Percentiles rank a stretch among this genome's conserved stretches.
phyloP scores from a whole-genome alignment of 305 asterid genomes.

The Rubia peregrina region DNA sequence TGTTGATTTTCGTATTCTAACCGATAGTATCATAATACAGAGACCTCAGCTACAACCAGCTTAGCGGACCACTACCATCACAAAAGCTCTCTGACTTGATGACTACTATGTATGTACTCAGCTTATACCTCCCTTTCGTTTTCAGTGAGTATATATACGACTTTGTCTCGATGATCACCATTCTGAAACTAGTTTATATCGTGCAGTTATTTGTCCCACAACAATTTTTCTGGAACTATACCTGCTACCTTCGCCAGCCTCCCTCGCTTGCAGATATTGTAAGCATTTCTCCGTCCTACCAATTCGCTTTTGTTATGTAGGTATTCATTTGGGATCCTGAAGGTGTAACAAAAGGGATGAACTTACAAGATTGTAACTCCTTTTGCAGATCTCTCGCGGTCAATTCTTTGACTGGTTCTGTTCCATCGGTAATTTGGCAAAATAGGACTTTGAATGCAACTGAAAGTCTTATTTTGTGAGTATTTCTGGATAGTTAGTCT shows the following conservation, averaged over 20 bases:
- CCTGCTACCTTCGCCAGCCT: conserved; percentile 74
- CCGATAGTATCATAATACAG: conserved; percentile 35
- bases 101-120: conserved; percentile 71
- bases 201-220: conserved; percentile 79
- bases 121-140: conserved; percentile 1
- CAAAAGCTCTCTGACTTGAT: conserved; percentile 53
- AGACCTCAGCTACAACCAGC: conserved; percentile 85
- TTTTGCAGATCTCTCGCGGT: conserved; percentile 68
- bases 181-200: conserved; percentile 22
- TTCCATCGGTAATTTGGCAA: conserved; percentile 79
- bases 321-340: neutral
- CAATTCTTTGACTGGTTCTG: conserved; percentile 73
- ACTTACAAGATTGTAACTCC: conserved; percentile 17
- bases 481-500: conserved; percentile 7
- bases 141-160: neutral
- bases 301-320: conserved; percentile 3
- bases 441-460: conserved; percentile 53
- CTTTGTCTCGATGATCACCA: neutral
- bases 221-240: conserved; percentile 68
- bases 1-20: conserved; percentile 26
- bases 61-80: conserved; percentile 68
- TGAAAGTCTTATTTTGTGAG: conserved; percentile 70
- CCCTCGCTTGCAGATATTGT: conserved; percentile 77
- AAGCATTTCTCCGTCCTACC: conserved; percentile 34
- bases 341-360: neutral